Base-by-base conservation (phyloP, 305 asterid genomes). In the Fraxinus latifolia region DNA sequence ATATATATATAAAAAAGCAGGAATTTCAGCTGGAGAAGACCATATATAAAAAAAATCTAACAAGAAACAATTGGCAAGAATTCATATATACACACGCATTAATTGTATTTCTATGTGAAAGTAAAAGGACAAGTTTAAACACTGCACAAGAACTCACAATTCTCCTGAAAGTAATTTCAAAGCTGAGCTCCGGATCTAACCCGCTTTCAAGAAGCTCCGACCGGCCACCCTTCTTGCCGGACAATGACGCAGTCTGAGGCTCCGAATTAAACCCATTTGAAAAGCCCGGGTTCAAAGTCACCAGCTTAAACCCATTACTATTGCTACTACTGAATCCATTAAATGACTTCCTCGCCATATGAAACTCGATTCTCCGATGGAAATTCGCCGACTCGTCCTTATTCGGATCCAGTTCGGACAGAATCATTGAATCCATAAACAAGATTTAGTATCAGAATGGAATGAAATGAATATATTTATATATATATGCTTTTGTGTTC, bases 101-200 rank as follows among this genome's bases (percentile, higher is more conserved):
- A 9, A 65, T 8, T 4, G 34, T 7, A 25, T 68, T 17, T 1
- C 17, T 31, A 14, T 5, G 11, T 31, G 27, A 31, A 60, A n/a
- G 62, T 0, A 53, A n/a, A n/a, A 53, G 23, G 23, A 53, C 23
- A 53, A n/a, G 3, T 50, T 53, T n/a, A 53, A 53, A 53, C 21
- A 53, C 62, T 53, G 23, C 23, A 53, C 62, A n/a, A 5, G 53
- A 47, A 89, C 98, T 92, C 90, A 96, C 99, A 82, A 96, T 96
- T 85, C 90, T 89, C 42, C 94, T 88, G 84, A 90, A 92, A 25
- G 98, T 85, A 72, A 92, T 90, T 81, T 88, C 89, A 77, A 93
- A 89, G 88, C 90, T 86, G 82, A 94, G 87, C 89, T 96, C 99
- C 31, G 95, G 92, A 90, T 94, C 99, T 87, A 93, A 75, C 68